Conservation (phyloP, 345 rosid species). For the Bruguiera sexangula region DNA sequence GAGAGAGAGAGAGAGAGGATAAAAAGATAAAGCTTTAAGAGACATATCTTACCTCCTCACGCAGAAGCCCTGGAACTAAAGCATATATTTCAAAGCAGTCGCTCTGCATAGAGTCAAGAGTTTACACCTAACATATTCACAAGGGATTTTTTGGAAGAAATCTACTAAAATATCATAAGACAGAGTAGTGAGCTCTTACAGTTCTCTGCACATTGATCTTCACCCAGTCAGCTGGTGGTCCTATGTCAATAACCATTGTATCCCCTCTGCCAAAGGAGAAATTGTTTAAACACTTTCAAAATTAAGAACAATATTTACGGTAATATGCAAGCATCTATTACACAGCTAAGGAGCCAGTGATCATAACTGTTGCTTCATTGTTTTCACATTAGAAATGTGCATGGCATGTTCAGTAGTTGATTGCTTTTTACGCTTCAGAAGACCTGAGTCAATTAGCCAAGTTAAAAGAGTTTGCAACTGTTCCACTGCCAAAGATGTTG, state of each 20-base stretch:
- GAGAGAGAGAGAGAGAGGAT: neutral
- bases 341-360: neutral
- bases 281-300: neutral
- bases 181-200: slow-evolving; percentile 6
- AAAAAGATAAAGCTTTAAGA: neutral
- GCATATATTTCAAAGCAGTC: slow-evolving; percentile 37
- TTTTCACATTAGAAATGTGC: neutral
- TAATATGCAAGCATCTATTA: neutral
- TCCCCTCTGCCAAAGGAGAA: slow-evolving; percentile 23
- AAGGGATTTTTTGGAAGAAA: neutral
- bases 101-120: slow-evolving; percentile 13
- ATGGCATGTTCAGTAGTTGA: neutral
- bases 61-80: slow-evolving; percentile 33
- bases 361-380: slow-evolving; percentile 1
- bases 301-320: neutral
- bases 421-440: neutral
- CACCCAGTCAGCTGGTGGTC: slow-evolving; percentile 39
- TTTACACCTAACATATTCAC: neutral
- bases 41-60: slow-evolving; percentile 26
- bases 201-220: slow-evolving; percentile 33
- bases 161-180: neutral
- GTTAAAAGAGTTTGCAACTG: neutral
- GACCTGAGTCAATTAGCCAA: neutral
- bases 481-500: neutral
- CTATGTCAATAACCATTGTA: slow-evolving; percentile 28